phyloP scores from a whole-genome alignment of 352 stramenopile species.

The Phytopythium aichiense region DNA sequence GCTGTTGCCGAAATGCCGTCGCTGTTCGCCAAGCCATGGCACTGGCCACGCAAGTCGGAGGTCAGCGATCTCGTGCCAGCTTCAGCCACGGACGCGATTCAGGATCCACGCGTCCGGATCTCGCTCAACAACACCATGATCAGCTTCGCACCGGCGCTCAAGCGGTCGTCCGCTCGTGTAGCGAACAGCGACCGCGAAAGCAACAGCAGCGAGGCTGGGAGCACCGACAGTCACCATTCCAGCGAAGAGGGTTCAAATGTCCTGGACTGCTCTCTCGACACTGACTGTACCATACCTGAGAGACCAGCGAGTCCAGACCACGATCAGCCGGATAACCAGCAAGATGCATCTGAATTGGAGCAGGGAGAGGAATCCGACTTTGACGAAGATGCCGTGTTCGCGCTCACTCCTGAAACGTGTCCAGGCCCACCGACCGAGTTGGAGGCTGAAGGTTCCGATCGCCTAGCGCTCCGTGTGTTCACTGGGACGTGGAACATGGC shows the following conservation, averaged over 20 bases:
- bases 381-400: conserved; percentile 23
- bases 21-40: conserved; percentile 2
- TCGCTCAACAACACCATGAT: conserved; percentile 5
- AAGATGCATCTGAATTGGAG: conserved; percentile 4
- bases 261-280: not conserved
- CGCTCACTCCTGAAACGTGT: conserved; percentile 29
- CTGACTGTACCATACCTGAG: not conserved
- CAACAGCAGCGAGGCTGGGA: not conserved
- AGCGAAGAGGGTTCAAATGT: not conserved
- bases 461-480: conserved; percentile 45
- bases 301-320: not conserved
- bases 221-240: not conserved
- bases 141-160: not conserved
- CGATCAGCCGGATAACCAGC: not conserved
- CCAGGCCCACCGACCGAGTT: conserved; percentile 6
- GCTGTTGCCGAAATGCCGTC: not conserved
- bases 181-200: not conserved
- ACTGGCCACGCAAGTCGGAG: not conserved
- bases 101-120: not conserved
- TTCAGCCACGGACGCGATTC: no score
- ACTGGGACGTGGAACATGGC: conserved; percentile 77
- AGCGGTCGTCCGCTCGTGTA: not conserved
- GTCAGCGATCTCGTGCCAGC: not conserved
- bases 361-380: conserved; percentile 16
- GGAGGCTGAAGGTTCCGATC: not conserved